phyloP scores from a whole-genome alignment of 192 early-diverging fungal species.

The Linnemannia hyalina region DNA sequence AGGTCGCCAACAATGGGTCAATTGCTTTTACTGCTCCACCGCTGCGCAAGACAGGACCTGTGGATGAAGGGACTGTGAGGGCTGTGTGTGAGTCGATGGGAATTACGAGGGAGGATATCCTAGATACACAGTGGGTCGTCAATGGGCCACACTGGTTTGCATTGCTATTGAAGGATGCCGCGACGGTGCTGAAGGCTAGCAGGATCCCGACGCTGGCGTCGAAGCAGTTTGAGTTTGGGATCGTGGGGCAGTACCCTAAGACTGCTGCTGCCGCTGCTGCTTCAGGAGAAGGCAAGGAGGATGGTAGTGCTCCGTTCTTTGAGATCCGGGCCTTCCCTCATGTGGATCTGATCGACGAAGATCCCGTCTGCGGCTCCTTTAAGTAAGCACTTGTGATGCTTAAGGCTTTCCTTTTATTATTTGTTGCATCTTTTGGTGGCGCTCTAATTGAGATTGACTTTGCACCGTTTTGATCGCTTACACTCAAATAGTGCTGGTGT shows the following conservation, averaged over 20 bases:
- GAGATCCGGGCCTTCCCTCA: constrained; percentile 36
- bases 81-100: constrained; percentile 28
- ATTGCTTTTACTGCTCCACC: constrained; percentile 35
- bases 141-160: constrained; percentile 34
- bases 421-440: background rate
- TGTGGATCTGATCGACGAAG: constrained; percentile 12
- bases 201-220: constrained; percentile 8
- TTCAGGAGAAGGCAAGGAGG: background rate
- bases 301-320: constrained; percentile 21
- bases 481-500: constrained; percentile 20
- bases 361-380: constrained; percentile 40
- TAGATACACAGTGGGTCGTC: constrained; percentile 36
- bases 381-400: constrained; percentile 4
- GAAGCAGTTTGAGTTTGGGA: constrained; percentile 16
- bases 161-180: constrained; percentile 20
- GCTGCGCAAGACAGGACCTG: constrained; percentile 21
- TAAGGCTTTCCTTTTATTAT: background rate
- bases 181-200: constrained; percentile 23
- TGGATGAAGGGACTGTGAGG: constrained; percentile 7
- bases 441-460: background rate
- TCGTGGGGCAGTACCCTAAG: constrained; percentile 14
- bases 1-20: background rate
- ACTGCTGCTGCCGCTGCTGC: background rate
- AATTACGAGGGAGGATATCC: constrained; percentile 8
- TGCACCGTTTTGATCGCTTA: background rate